Evolutionary conservation across 2,329 filamentous ascomycete species (phyloP).

Genomic region (Aureobasidium melanogenum): DNA sequence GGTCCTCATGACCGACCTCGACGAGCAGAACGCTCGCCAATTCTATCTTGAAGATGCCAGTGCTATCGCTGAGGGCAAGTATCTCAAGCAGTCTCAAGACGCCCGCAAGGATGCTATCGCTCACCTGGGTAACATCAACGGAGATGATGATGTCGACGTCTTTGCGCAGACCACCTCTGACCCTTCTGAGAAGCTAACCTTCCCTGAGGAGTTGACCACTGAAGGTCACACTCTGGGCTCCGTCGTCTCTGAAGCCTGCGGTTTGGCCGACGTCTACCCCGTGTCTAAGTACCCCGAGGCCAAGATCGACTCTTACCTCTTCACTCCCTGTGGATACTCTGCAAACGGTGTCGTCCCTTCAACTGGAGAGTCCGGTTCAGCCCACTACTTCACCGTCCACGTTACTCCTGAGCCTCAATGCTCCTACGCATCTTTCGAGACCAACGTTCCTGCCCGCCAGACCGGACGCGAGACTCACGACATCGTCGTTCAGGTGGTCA

Average conservation of each 20-base stretch:
- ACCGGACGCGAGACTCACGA: constrained; percentile 81
- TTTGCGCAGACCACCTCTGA: constrained; percentile 67
- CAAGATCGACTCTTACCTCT: constrained; percentile 90
- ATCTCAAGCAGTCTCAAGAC: constrained; percentile 57
- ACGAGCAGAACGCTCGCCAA: constrained; percentile 56
- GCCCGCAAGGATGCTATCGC: constrained; percentile 52
- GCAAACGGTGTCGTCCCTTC: constrained; percentile 92
- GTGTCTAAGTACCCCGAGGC: constrained; percentile 81
- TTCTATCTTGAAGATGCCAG: constrained; percentile 74
- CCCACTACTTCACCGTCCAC: constrained; percentile 96
- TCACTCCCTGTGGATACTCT: constrained; percentile 93
- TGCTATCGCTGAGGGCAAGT: constrained; percentile 77
- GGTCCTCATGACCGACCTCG: constrained; percentile 60
- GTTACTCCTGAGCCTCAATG: constrained; percentile 96
- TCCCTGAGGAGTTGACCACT: constrained; percentile 70
- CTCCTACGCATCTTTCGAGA: constrained; percentile 97
- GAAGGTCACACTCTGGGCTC: constrained; percentile 91
- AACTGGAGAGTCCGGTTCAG: constrained; percentile 31
- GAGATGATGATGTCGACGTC: constrained; percentile 51
- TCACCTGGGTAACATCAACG: constrained; percentile 48
- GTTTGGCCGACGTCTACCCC: constrained; percentile 82
- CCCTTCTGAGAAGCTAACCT: constrained; percentile 45
- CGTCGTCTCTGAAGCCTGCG: constrained; percentile 82
- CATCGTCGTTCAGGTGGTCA: constrained; percentile 85
- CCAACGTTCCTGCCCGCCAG: constrained; percentile 86